Conservation (phyloP, 768 basidiomycete genomes). For the Pisolithus marmoratus region DNA sequence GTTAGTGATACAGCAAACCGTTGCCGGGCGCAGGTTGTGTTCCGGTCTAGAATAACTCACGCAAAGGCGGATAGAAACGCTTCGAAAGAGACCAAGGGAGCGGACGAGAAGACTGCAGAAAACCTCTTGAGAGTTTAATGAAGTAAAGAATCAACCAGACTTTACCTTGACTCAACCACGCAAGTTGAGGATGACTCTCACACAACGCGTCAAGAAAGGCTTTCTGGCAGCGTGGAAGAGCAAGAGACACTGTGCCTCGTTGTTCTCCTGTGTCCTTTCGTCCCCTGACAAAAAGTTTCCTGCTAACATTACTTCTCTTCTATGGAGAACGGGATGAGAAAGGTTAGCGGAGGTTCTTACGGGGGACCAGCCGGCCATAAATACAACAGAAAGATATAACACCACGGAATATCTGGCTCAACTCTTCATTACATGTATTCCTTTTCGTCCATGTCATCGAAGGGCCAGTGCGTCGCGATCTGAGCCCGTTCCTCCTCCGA, state of each 20-base stretch:
- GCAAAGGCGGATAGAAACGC: neutral
- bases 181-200: neutral
- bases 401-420: neutral
- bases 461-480: slow-evolving; percentile 37
- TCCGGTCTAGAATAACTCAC: neutral
- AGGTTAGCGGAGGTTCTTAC: no score
- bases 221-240: no score
- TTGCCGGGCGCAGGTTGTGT: neutral
- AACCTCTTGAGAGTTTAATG: neutral
- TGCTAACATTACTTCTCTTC: no score
- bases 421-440: slow-evolving; percentile 34
- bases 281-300: no score
- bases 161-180: neutral
- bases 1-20: neutral
- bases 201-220: neutral
- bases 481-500: slow-evolving; percentile 33
- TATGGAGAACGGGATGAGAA: no score
- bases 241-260: no score
- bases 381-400: slow-evolving; percentile 5
- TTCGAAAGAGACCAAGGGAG: neutral
- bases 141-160: neutral
- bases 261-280: no score
- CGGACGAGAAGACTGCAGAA: neutral
- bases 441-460: slow-evolving; percentile 43
- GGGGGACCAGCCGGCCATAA: neutral